Base-by-base conservation (phyloP, 768 basidiomycete species). In the Leccinum variicolor region DNA sequence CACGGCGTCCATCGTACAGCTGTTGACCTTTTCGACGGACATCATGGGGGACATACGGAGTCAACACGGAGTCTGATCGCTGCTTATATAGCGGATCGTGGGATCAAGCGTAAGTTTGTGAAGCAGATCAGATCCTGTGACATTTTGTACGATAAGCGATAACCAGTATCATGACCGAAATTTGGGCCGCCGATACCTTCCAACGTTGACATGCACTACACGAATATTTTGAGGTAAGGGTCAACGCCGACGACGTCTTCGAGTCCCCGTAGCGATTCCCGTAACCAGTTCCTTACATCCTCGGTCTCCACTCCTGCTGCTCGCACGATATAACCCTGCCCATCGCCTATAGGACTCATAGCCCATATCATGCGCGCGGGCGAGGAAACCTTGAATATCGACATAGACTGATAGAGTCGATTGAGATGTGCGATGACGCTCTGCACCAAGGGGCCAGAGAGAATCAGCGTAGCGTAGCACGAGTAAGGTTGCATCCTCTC, bases 381-480 rank as follows among this genome's bases (percentile, higher is more conserved):
- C 2, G 66, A 60, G 23, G 65, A 39, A 1, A 69, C 66, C 68
- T 82, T 74, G 80, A 90, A 89, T 55, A 97, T 84, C 4, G 80
- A 78, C 31, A 85, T 84, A 15, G 73, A 62, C 51, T 77, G 73
- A 63, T 87, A 87, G 62, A 78, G 69, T 21, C 60, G 71, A 23
- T 73, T 66, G 50, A 98, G 75, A 50, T 77, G 69, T 1, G 68
- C 55, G 31, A 89, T 75, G 6, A 87, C 73, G 1, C 65, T 64
- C 47, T 75, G 72, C 19, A 86, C 76, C 55, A 78, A 70, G 0
- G 89, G 87, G 4, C 95, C 96, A 60, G 81, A 83, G 59, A 98
- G 79, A 59, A 97, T 77, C 19, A 96, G 72, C 62, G 86, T 94
- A 19, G 92, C 94, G 71, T 96, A 98, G 72, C 93, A 95, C 8